These are phyloP conservation scores for Mycosphaerella sp. DNA, from an alignment of 2,329 filamentous ascomycete species.

Conservation along the genomic window DNA sequence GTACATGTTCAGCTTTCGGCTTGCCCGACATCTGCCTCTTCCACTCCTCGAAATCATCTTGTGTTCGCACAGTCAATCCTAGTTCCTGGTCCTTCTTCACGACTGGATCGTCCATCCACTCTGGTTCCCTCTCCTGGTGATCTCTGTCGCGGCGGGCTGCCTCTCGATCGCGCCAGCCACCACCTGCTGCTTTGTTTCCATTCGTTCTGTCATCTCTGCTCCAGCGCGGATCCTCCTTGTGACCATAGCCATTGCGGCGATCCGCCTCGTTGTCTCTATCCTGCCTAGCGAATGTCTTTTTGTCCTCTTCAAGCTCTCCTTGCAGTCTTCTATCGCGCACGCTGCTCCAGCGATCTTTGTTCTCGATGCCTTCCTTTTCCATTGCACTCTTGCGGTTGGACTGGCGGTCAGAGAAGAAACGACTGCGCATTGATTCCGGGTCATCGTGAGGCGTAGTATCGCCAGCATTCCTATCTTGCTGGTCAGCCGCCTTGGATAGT, in stretches of 20 bases:
- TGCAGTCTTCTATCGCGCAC: conserved; percentile 57
- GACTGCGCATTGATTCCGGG: conserved; percentile 31
- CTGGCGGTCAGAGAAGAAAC: conserved; percentile 41
- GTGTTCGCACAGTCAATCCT: conserved; percentile 52
- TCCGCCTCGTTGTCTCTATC: conserved; percentile 43
- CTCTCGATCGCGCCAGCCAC: conserved; percentile 54
- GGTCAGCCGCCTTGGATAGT: conserved; percentile 38
- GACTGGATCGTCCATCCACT: conserved; percentile 67
- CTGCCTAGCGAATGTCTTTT: conserved; percentile 48
- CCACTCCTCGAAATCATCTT: conserved; percentile 90
- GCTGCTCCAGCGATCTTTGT: conserved; percentile 66
- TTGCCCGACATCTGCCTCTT: conserved; percentile 74
- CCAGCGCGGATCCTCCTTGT: conserved; percentile 66
- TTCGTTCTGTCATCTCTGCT: conserved; percentile 37
- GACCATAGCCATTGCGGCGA: conserved; percentile 58
- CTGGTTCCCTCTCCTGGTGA: conserved; percentile 71
- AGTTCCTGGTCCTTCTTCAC: conserved; percentile 53
- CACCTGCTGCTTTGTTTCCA: conserved; percentile 37
- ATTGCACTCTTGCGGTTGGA: conserved; percentile 36
- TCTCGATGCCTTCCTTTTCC: conserved; percentile 40
- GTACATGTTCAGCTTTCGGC: conserved; percentile 29
- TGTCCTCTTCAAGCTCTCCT: conserved; percentile 34
- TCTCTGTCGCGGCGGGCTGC: conserved; percentile 32
- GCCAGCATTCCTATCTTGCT: conserved; percentile 25
- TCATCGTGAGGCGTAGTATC: conserved; percentile 38